Percentiles rank a stretch among this genome's conserved stretches.
Evolutionary conservation across 805 yeast genomes (phyloP).

Genomic region (Pichia cabralensis): DNA sequence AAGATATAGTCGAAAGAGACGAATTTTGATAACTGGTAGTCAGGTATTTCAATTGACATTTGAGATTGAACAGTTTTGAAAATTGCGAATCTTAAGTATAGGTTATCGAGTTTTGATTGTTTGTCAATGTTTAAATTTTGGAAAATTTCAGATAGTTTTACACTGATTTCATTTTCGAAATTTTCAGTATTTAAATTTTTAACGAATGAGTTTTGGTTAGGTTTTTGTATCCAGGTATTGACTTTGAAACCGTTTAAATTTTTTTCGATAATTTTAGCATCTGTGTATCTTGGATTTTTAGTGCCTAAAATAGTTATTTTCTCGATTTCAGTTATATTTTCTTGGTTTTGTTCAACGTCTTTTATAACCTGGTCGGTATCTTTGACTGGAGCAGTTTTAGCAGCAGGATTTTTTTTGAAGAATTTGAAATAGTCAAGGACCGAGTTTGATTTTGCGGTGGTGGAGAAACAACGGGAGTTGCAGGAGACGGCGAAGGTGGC

Average conservation of each 20-base stretch:
- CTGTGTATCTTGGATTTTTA: constrained; percentile 19
- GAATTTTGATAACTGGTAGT: constrained; percentile 34
- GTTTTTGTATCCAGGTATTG: constrained; percentile 24
- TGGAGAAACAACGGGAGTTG: constrained; percentile 10
- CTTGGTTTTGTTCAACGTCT: constrained; percentile 18
- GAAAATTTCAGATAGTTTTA: constrained; percentile 12
- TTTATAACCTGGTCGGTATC: constrained; percentile 23
- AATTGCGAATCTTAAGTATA: constrained; percentile 38
- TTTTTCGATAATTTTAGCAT: constrained; percentile 14
- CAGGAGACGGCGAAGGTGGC: not conserved
- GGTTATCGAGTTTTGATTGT: constrained; percentile 10
- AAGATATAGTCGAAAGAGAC: constrained; percentile 31
- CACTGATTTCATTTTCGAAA: constrained; percentile 10
- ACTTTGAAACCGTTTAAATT: constrained; percentile 23
- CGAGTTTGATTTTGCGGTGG: constrained; percentile 11
- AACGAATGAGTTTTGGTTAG: constrained; percentile 12
- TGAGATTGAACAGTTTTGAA: constrained; percentile 37
- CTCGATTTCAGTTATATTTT: constrained; percentile 7
- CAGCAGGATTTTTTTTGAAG: constrained; percentile 17
- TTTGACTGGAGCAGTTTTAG: constrained; percentile 13
- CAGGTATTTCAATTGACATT: constrained; percentile 46
- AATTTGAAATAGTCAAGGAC: constrained; percentile 26
- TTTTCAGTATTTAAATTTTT: constrained; percentile 6
- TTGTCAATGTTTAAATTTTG: not conserved
- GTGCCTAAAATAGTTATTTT: constrained; percentile 24